These are phyloP conservation scores for Orbilia blumenaviensis DNA, from an alignment of 2,329 filamentous ascomycete genomes.

Conservation along the genomic window DNA sequence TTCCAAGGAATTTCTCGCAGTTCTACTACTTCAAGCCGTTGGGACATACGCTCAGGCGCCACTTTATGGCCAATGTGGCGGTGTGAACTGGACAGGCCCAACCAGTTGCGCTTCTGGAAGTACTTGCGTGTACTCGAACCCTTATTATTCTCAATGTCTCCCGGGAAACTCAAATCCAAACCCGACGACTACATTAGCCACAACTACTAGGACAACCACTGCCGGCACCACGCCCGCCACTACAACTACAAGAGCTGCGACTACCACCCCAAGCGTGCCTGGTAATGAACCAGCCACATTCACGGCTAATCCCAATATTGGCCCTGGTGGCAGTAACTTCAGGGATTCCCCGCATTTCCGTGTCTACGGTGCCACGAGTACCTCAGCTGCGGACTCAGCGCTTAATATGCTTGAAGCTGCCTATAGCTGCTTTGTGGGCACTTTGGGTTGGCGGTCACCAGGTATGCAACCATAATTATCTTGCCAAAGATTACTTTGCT, in stretches of 20 bases:
- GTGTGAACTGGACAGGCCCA: constrained; percentile 62
- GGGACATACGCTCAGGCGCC: constrained; percentile 23
- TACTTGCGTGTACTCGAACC: constrained; percentile 62
- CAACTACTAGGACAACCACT: constrained; percentile 21
- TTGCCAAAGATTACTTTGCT: constrained; percentile 55
- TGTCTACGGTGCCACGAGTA: constrained; percentile 59
- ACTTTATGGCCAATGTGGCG: constrained; percentile 60
- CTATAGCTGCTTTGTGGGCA: constrained; percentile 62
- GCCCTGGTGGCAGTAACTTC: constrained; percentile 59
- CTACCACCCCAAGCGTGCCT: constrained; percentile 8
- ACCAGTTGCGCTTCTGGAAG: constrained; percentile 61
- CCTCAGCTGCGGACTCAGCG: constrained; percentile 58
- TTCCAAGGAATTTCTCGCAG: background rate
- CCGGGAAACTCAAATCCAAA: constrained; percentile 21
- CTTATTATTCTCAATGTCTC: constrained; percentile 65
- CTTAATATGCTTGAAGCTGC: constrained; percentile 64
- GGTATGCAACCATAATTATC: constrained; percentile 61
- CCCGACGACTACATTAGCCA: background rate
- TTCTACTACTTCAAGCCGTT: constrained; percentile 19
- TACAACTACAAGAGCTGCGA: constrained; percentile 10
- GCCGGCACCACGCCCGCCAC: background rate
- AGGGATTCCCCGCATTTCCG: constrained; percentile 63
- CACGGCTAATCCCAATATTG: constrained; percentile 59
- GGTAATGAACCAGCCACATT: constrained; percentile 57
- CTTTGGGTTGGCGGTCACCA: constrained; percentile 61